Base-by-base conservation (phyloP, 2,329 filamentous ascomycete genomes). In the Magnaporthiopsis incrustans region DNA sequence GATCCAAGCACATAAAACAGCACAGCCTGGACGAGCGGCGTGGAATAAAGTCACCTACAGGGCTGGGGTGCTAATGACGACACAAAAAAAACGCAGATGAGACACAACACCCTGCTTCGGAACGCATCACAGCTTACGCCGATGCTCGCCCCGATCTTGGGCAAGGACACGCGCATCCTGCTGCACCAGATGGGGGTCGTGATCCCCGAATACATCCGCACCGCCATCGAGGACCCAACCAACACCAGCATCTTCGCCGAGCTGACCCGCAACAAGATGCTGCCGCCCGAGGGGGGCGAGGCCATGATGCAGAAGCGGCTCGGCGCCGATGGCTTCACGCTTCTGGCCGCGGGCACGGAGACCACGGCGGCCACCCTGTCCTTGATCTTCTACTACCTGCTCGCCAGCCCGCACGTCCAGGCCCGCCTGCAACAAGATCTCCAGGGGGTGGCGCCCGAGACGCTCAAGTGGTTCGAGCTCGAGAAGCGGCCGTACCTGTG, bases 331-430 rank as follows among this genome's bases (percentile, higher is more conserved):
- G 77, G 73, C 0, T 73, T 74, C 27, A 67, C 71, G 5, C 65
- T 80, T 26, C 61, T 78, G 0, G 67, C 70, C 1, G 78, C 75
- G 1, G 78, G 77, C 0, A 75, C 74, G 0, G 77, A 80, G 66
- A 80, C 74, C 2, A 75, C 73, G 2, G 71, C 70, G 32, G 64
- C 63, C 12, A 61, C 72, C 2, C 65, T 78, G 56, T 67, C 70
- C 1, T 67, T 70, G 57, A 68, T 69, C 32, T 69, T 68, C 6
- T 74, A 70, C 66, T 68, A 73, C 67, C 66, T 75, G n/a, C 67
- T 74, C 15, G 65, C 66, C 30, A 67, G 70, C n/a, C 69, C 69
- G 6, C 60, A 66, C 32, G 70, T 68, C 10, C 64, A 68, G 8
- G 61, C 64, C 2, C 68, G 66, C 25, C 68, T 75, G 7, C 67